These are phyloP conservation scores for Alternaria arborescens DNA, from an alignment of 2,329 filamentous ascomycete genomes.

Conservation along the genomic window DNA sequence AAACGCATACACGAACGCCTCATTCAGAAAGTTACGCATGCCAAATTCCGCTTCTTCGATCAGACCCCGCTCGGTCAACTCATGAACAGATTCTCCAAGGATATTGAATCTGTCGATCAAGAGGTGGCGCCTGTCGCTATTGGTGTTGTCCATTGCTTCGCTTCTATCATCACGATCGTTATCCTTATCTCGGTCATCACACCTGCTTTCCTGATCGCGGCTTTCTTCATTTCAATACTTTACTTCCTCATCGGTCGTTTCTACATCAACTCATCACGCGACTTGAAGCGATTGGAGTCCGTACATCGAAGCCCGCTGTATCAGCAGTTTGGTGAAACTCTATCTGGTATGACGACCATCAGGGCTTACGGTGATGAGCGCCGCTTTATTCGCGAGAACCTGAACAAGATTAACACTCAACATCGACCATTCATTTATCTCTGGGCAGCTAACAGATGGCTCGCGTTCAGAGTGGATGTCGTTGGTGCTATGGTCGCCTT, in stretches of 20 bases:
- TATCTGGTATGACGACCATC: constrained; percentile 95
- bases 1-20: constrained; percentile 81
- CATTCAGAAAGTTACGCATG: constrained; percentile 80
- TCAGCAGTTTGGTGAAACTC: constrained; percentile 96
- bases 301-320: constrained; percentile 94
- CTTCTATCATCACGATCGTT: constrained; percentile 82
- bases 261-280: constrained; percentile 91
- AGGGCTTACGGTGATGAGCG: constrained; percentile 94
- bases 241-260: constrained; percentile 86
- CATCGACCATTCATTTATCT: constrained; percentile 94
- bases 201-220: constrained; percentile 88
- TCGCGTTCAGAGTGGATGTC: constrained; percentile 89
- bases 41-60: constrained; percentile 98
- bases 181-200: constrained; percentile 88
- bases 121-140: constrained; percentile 94
- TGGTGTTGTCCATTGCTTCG: constrained; percentile 71
- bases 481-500: constrained; percentile 92
- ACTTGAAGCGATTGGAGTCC: constrained; percentile 93
- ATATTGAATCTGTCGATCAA: constrained; percentile 93
- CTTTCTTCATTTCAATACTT: constrained; percentile 80
- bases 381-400: constrained; percentile 91
- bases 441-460: constrained; percentile 97
- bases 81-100: constrained; percentile 99
- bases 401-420: constrained; percentile 86
- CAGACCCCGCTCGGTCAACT: constrained; percentile 93